These are phyloP conservation scores for Pichia nakasei DNA, from an alignment of 805 yeast species.

Conservation along the genomic window DNA sequence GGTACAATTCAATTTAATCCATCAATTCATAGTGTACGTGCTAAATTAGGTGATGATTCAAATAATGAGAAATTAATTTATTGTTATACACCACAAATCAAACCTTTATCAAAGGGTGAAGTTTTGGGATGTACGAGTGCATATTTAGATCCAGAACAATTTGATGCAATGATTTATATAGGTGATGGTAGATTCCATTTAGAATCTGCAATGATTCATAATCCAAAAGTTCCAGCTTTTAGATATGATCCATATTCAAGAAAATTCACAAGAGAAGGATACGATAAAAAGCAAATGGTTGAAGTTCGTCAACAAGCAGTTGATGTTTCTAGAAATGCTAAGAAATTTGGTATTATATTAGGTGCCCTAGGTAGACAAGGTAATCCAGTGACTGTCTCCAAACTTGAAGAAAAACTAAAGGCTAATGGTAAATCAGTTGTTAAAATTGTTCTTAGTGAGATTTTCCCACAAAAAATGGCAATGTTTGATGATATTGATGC, in stretches of 20 bases:
- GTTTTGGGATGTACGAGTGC: conserved; percentile 96
- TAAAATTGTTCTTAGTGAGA: conserved; percentile 80
- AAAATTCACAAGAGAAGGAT: conserved; percentile 81
- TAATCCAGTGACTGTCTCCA: conserved; percentile 63
- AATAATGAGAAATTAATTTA: conserved; percentile 38
- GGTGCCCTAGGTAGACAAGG: conserved; percentile 98
- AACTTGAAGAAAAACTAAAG: conserved; percentile 47
- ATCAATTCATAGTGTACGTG: conserved; percentile 70
- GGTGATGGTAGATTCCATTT: conserved; percentile 97
- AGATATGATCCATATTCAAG: conserved; percentile 93
- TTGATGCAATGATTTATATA: conserved; percentile 76
- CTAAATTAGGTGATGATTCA: conserved; percentile 39
- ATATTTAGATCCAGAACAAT: conserved; percentile 51
- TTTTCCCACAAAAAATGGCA: conserved; percentile 85
- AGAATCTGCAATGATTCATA: conserved; percentile 95
- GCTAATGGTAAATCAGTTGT: conserved; percentile 59
- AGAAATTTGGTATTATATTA: conserved; percentile 71
- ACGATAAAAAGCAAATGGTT: conserved; percentile 79
- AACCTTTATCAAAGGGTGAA: conserved; percentile 91
- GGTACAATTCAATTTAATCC: conserved; percentile 98
- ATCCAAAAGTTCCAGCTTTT: conserved; percentile 85
- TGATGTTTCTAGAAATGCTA: conserved; percentile 45
- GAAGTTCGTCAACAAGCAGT: conserved; percentile 69
- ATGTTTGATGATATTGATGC: conserved; percentile 92
- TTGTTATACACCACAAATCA: conserved; percentile 79